These are phyloP conservation scores for Wallacemonas sp. DNA, from an alignment of 208 protist species.

Conservation along the genomic window DNA sequence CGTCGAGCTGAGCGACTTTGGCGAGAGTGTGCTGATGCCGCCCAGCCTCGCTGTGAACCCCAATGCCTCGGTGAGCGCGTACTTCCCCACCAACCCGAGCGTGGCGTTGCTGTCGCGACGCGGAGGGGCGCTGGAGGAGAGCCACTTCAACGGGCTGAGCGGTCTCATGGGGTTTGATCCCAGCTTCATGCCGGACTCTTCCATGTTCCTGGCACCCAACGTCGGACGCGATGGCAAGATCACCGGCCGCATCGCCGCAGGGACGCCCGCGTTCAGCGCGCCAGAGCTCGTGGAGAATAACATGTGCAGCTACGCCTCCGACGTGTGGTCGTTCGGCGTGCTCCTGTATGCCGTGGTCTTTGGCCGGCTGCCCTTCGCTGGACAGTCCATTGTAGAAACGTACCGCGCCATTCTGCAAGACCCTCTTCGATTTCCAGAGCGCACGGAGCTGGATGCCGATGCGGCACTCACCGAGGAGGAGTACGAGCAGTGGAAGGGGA, in stretches of 20 bases:
- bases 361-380: conserved; percentile 86
- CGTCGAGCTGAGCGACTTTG: conserved; percentile 51
- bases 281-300: conserved; percentile 48
- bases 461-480: conserved; percentile 22
- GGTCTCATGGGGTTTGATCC: not conserved
- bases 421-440: conserved; percentile 24
- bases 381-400: conserved; percentile 38
- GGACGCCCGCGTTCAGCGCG: conserved; percentile 53
- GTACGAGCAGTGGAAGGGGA: conserved; percentile 39
- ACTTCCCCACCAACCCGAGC: conserved; percentile 6
- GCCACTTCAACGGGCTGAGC: not conserved
- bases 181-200: conserved; percentile 31
- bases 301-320: conserved; percentile 61
- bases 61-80: not conserved
- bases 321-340: conserved; percentile 95
- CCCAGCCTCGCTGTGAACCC: not conserved
- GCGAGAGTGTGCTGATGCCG: conserved; percentile 26
- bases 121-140: not conserved
- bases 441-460: conserved; percentile 11
- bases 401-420: conserved; percentile 35
- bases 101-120: conserved; percentile 6
- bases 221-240: conserved; percentile 37
- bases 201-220: conserved; percentile 35
- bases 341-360: conserved; percentile 91
- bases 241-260: conserved; percentile 16